Conservation (phyloP, 2,329 filamentous ascomycete species). For the Dothideomycetes sp. region DNA sequence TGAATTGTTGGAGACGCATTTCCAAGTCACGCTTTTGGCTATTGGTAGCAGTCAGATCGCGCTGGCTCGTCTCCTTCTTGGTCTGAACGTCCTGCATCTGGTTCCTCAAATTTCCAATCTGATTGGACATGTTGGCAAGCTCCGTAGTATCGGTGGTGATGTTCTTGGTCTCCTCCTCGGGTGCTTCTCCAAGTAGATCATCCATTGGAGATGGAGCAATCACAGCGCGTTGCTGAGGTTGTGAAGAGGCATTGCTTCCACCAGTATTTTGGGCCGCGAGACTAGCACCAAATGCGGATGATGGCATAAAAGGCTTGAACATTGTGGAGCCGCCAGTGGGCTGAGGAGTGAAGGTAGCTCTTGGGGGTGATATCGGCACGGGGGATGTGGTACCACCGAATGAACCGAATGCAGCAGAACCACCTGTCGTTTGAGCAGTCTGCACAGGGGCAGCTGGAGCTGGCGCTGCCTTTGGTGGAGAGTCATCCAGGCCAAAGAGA, state of each 20-base stretch:
- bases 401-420: slow-evolving; percentile 46
- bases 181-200: slow-evolving; percentile 82
- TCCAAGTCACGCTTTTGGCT: slow-evolving; percentile 92
- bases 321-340: slow-evolving; percentile 30
- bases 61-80: slow-evolving; percentile 68
- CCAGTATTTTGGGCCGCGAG: slow-evolving; percentile 70
- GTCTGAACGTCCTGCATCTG: slow-evolving; percentile 90
- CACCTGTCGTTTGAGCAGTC: slow-evolving; percentile 61
- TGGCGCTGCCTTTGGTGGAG: slow-evolving; percentile 35
- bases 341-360: slow-evolving; percentile 11
- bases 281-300: slow-evolving; percentile 81
- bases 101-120: slow-evolving; percentile 79
- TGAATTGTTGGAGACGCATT: slow-evolving; percentile 72
- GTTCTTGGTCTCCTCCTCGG: slow-evolving; percentile 79
- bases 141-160: slow-evolving; percentile 83
- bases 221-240: slow-evolving; percentile 23
- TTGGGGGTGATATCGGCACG: slow-evolving; percentile 28
- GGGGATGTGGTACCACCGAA: not conserved
- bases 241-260: slow-evolving; percentile 32
- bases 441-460: slow-evolving; percentile 38
- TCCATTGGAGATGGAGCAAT: slow-evolving; percentile 45
- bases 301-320: slow-evolving; percentile 88
- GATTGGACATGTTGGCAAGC: slow-evolving; percentile 89
- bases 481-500: slow-evolving; percentile 79
- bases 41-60: slow-evolving; percentile 68